A percentile compares a stretch with the other conserved stretches of the same genome.
Conservation (phyloP, 768 basidiomycete genomes). For the Suillus ampliporus region DNA sequence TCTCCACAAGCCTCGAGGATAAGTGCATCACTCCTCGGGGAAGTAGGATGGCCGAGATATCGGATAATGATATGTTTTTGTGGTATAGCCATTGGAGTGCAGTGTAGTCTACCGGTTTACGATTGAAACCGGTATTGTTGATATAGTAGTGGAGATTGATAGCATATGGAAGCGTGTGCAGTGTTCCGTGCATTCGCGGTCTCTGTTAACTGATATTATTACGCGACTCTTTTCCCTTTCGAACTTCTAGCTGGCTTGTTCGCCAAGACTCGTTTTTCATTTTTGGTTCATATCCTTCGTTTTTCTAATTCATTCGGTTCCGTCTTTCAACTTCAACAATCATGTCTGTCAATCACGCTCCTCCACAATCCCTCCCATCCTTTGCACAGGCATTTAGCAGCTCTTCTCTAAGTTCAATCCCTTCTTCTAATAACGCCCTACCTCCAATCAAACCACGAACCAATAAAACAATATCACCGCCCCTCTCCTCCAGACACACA, state of each 20-base stretch:
- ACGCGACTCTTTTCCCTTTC: too few relatives aligned
- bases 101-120: too few relatives aligned
- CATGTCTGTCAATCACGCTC: constrained; percentile 53
- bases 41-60: constrained; percentile 7
- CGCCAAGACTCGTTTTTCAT: too few relatives aligned
- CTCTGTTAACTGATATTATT: too few relatives aligned
- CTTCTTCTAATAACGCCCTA: constrained; percentile 58
- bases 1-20: constrained; percentile 11
- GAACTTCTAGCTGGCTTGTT: too few relatives aligned
- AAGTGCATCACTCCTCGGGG: too few relatives aligned
- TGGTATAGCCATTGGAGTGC: too few relatives aligned
- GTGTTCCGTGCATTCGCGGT: too few relatives aligned
- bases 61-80: background rate
- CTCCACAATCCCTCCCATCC: constrained; percentile 72
- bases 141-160: too few relatives aligned
- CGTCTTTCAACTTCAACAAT: constrained; percentile 3
- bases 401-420: constrained; percentile 56
- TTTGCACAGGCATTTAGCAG: constrained; percentile 78
- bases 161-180: too few relatives aligned
- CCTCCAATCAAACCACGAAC: constrained; percentile 64
- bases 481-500: constrained; percentile 33
- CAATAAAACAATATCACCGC: constrained; percentile 42
- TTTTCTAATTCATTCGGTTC: constrained; percentile 12
- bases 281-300: constrained; percentile 7
- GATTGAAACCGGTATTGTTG: too few relatives aligned